phyloP scores from a whole-genome alignment of 352 stramenopile genomes.

The Pythium biforme region DNA sequence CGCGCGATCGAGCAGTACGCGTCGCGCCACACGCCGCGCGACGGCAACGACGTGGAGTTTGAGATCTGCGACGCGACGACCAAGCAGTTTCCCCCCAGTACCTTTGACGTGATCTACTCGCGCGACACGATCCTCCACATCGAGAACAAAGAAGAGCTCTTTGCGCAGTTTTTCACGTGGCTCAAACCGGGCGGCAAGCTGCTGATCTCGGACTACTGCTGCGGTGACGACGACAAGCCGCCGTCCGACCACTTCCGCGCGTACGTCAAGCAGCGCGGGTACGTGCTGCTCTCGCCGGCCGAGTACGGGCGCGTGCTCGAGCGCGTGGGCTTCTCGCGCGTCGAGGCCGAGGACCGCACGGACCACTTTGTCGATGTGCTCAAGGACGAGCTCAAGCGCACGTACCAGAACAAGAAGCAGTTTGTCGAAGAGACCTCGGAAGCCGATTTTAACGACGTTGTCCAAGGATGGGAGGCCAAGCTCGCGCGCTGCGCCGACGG shows the following conservation, averaged over 20 bases:
- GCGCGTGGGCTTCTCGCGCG: conserved; percentile 29
- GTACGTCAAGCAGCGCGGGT: conserved; percentile 37
- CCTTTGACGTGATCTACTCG: conserved; percentile 65
- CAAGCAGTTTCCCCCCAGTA: conserved; percentile 23
- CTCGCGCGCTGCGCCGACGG: conserved; percentile 40
- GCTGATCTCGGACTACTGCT: conserved; percentile 62
- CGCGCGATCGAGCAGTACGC: conserved; percentile 27
- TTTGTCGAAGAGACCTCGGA: conserved; percentile 41
- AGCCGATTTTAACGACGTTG: conserved; percentile 40
- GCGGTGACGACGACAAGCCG: conserved; percentile 25
- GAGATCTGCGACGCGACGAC: conserved; percentile 43
- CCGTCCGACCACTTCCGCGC: conserved; percentile 33
- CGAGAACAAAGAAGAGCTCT: conserved; percentile 53
- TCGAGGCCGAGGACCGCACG: conserved; percentile 37
- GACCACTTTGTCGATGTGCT: conserved; percentile 40
- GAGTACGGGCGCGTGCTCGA: conserved; percentile 34
- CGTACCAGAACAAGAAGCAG: conserved; percentile 27
- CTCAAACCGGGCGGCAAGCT: conserved; percentile 60
- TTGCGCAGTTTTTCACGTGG: conserved; percentile 65
- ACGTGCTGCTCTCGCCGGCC: conserved; percentile 30
- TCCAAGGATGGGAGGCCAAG: conserved; percentile 39
- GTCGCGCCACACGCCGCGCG: conserved; percentile 7
- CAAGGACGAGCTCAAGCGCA: conserved; percentile 36
- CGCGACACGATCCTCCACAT: conserved; percentile 80
- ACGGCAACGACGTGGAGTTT: conserved; percentile 32